Evolutionary conservation across 2,329 filamentous ascomycete genomes (phyloP).

Genomic region (Trichoderma asperellum): DNA sequence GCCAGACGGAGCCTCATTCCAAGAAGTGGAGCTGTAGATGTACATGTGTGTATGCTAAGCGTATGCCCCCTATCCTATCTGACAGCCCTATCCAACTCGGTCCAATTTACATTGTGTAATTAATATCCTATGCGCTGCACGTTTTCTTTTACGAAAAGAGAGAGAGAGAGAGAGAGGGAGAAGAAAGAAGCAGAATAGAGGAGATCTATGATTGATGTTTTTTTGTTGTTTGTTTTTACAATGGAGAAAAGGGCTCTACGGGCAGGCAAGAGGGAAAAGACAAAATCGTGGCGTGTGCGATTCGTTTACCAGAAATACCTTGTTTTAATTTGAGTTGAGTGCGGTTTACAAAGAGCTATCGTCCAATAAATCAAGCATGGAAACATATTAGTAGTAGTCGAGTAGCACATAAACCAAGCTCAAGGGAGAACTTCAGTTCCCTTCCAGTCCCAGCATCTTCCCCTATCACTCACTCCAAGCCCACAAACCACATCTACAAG

Average conservation of each 20-base stretch:
- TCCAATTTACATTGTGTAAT: background rate
- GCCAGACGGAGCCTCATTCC: constrained; percentile 63
- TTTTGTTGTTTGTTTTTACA: background rate
- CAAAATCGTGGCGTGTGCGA: constrained; percentile 15
- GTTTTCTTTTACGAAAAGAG: background rate
- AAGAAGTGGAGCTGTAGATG: constrained; percentile 65
- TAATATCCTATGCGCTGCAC: background rate
- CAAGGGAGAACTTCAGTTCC: constrained; percentile 65
- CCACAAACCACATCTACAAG: constrained; percentile 63
- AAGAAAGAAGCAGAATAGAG: background rate
- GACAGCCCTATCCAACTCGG: background rate
- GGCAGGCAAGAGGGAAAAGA: background rate
- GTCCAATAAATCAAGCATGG: background rate
- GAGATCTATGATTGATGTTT: background rate
- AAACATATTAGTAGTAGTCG: background rate
- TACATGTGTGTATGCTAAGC: constrained; percentile 39
- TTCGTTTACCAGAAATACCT: background rate
- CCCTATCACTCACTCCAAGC: constrained; percentile 56
- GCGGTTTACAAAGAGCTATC: background rate
- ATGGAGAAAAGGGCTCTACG: background rate
- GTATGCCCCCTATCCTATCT: background rate
- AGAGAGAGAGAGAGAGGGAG: background rate
- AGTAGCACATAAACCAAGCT: constrained; percentile 26
- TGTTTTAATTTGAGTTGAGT: background rate
- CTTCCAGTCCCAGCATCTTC: constrained; percentile 71